Evolutionary conservation across 768 basidiomycete species (phyloP).

Genomic region (Trichaptum fuscoviolaceum): DNA sequence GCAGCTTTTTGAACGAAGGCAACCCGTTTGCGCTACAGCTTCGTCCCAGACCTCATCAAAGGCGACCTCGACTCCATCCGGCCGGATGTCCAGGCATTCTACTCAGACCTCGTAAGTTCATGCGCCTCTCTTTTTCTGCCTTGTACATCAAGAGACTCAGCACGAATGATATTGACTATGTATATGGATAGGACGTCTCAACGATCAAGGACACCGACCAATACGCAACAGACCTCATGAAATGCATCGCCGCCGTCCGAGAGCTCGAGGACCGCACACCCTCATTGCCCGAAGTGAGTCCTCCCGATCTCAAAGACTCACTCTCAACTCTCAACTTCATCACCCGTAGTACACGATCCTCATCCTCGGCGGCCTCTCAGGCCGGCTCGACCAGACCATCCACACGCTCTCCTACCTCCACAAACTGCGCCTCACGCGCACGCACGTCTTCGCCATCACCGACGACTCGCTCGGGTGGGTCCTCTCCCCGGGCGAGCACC

Average conservation of each 20-base stretch:
- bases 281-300: constrained; percentile 30
- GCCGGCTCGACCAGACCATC: constrained; percentile 90
- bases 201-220: constrained; percentile 67
- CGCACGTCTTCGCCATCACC: constrained; percentile 71
- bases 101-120: constrained; percentile 47
- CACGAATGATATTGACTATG: too few species aligned
- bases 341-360: constrained; percentile 49
- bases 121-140: constrained; percentile 3
- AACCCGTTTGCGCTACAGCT: constrained; percentile 37
- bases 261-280: constrained; percentile 44
- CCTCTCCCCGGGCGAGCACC: constrained; percentile 75
- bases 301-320: neutral
- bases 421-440: constrained; percentile 60
- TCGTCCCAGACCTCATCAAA: constrained; percentile 80
- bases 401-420: constrained; percentile 84
- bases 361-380: constrained; percentile 83
- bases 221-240: constrained; percentile 93
- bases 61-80: constrained; percentile 92
- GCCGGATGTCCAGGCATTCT: constrained; percentile 66
- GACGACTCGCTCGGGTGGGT: constrained; percentile 92
- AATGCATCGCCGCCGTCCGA: constrained; percentile 67
- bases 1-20: constrained; percentile 2
- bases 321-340: neutral
- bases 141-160: constrained; percentile 5
- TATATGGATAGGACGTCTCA: constrained; percentile 55